Evolutionary conservation across 164 flowering plant species (phyloP).

Genomic region (grape (Vitis vinifera)): DNA sequence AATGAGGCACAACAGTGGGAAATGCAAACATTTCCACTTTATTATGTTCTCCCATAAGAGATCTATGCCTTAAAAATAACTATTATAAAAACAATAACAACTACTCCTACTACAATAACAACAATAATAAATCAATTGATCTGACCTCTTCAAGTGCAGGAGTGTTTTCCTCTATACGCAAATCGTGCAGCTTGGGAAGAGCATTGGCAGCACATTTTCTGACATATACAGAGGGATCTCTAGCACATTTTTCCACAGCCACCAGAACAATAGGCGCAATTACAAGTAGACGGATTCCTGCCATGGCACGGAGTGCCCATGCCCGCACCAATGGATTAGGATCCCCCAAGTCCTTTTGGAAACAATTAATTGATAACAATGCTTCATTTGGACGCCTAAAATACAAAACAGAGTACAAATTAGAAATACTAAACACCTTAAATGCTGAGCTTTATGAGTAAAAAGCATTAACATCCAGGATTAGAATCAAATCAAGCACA

Average conservation of each 20-base stretch:
- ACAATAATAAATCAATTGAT: constrained; percentile 1
- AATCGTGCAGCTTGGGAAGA: constrained; percentile 86
- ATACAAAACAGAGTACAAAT: constrained; percentile 9
- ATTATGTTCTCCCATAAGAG: background rate
- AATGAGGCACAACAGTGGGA: background rate
- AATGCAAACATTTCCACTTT: background rate
- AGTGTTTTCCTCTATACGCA: constrained; percentile 74
- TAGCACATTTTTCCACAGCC: constrained; percentile 83
- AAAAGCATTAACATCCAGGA: background rate
- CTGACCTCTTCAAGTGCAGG: constrained; percentile 81
- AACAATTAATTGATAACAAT: constrained; percentile 89
- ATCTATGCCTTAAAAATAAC: background rate
- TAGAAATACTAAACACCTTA: background rate
- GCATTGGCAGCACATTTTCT: constrained; percentile 99
- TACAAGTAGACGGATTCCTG: constrained; percentile 90
- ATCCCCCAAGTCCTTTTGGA: constrained; percentile 97
- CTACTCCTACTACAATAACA: background rate
- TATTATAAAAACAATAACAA: background rate
- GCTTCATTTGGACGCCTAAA: constrained; percentile 98
- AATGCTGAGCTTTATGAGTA: background rate
- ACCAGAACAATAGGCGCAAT: constrained; percentile 86
- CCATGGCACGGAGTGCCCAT: constrained; percentile 99
- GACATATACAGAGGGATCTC: constrained; percentile 96
- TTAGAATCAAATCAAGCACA: background rate
- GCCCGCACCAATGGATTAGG: constrained; percentile 96